These are phyloP conservation scores for Amphirosellinia nigrospora DNA, from an alignment of 495 filamentous ascomycete species.

Conservation along the genomic window DNA sequence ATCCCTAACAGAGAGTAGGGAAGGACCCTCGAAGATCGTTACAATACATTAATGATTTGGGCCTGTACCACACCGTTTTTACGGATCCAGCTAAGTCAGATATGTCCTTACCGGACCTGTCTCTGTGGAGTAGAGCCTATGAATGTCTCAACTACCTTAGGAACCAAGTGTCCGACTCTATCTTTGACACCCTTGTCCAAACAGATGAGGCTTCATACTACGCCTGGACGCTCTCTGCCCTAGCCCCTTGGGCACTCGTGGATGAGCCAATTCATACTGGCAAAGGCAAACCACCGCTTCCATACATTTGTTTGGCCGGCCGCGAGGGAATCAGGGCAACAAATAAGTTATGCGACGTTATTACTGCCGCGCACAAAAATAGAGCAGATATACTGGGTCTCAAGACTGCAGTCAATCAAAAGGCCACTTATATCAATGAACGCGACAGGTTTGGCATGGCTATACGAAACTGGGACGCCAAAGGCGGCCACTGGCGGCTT, in stretches of 20 bases:
- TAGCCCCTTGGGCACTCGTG: constrained; percentile 76
- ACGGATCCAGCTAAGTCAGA: constrained; percentile 60
- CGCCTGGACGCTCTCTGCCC: constrained; percentile 76
- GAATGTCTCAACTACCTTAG: constrained; percentile 53
- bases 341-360: constrained; percentile 70
- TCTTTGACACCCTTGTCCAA: constrained; percentile 62
- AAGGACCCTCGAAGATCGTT: constrained; percentile 73
- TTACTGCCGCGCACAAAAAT: constrained; percentile 68
- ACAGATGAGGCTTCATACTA: constrained; percentile 66
- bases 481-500: constrained; percentile 70
- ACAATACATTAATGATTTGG: constrained; percentile 72
- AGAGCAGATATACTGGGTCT: constrained; percentile 63
- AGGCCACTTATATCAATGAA: constrained; percentile 40
- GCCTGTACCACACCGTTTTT: constrained; percentile 82
- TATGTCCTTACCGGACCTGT: constrained; percentile 44
- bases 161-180: constrained; percentile 55
- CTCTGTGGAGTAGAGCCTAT: constrained; percentile 58
- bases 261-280: constrained; percentile 47
- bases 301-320: constrained; percentile 60
- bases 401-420: constrained; percentile 56
- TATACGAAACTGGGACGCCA: constrained; percentile 74
- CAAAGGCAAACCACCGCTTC: constrained; percentile 52
- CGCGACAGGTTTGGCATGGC: constrained; percentile 69
- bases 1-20: constrained; percentile 50
- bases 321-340: constrained; percentile 80